Evolutionary conservation across 805 yeast genomes (phyloP), one percentile per base, ranked within the genome.

Genomic region (Scheffersomyces ergatensis): DNA sequence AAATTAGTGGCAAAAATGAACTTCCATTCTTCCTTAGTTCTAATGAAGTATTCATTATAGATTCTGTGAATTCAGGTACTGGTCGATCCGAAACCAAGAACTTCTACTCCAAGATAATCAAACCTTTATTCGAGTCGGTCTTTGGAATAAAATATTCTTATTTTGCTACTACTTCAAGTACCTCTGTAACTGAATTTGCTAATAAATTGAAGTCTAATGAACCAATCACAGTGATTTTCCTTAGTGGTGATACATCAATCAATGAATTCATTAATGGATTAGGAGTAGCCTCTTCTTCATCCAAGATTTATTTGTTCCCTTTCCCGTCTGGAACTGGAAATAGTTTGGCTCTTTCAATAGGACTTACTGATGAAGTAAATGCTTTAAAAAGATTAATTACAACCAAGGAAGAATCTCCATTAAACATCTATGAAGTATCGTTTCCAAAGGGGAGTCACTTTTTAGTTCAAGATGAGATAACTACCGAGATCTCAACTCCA

Each of bases 261-360:
- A 79, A 76, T 37, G 97, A 90, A 57, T 78, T 90, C 37, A 50
- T 88, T 40, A 89, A 89, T 55, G 67, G 60, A 15, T 56, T 74
- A 20, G 33, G 7, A 3, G 15, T 2, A 4, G 9, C 16, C 15
- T 18, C 25, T 8, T 3, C 27, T 13, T 11, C 16, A 12, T 18
- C 39, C n/a, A 33, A 38, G 1, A 39, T 67, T 5, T 48, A 51
- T 1, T 39, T 78, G 2, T 49, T 62, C 26, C 63, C 65, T 29
- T 57, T 90, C 13, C 95, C 97, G 0, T 70, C 81, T 44, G 97
- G 97, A 1, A 84, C 95, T 0, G 97, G 96, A 0, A 90, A 90
- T 57, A 89, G 95, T 1, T 67, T 88, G 44, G 77, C 87, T 2
- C 73, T 76, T 18, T 83, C 96, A 0, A 49, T 82, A 2, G 80